These are phyloP conservation scores for Penicillium janthinellum DNA, from an alignment of 2,329 filamentous ascomycete species.

Conservation along the genomic window DNA sequence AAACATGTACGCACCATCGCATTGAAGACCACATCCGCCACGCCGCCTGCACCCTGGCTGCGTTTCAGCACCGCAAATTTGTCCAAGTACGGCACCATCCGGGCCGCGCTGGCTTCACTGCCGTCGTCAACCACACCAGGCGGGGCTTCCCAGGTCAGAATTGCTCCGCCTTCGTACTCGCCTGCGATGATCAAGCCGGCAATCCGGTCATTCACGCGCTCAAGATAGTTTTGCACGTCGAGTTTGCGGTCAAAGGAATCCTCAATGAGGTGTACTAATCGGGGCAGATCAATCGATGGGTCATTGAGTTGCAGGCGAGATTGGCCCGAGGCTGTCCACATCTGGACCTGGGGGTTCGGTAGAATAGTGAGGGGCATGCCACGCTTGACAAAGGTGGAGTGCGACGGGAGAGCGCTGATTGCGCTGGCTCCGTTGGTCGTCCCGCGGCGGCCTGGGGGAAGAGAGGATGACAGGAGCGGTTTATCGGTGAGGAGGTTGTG, in stretches of 20 bases:
- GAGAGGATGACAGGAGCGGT: slow-evolving; percentile 85
- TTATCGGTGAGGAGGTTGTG: slow-evolving; percentile 97
- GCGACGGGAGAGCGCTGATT: slow-evolving; percentile 45
- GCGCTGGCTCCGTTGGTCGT: slow-evolving; percentile 29
- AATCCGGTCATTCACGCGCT: slow-evolving; percentile 75
- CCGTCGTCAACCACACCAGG: slow-evolving; percentile 58
- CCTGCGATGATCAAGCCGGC: slow-evolving; percentile 94
- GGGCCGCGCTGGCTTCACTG: slow-evolving; percentile 54
- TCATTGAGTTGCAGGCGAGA: slow-evolving; percentile 73
- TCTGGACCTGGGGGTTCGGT: slow-evolving; percentile 65
- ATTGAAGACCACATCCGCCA: slow-evolving; percentile 95
- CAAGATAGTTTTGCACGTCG: slow-evolving; percentile 79
- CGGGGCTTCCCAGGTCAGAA: slow-evolving; percentile 90
- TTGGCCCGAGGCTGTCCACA: slow-evolving; percentile 69
- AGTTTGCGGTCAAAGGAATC: slow-evolving; percentile 88
- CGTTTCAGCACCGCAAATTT: slow-evolving; percentile 93
- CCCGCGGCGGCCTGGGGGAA: slow-evolving; percentile 70
- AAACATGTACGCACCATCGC: slow-evolving; percentile 91
- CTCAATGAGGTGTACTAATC: slow-evolving; percentile 84
- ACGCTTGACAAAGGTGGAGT: slow-evolving; percentile 83
- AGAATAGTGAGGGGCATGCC: slow-evolving; percentile 88
- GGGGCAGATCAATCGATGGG: slow-evolving; percentile 76
- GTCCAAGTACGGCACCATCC: slow-evolving; percentile 89
- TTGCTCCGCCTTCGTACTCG: slow-evolving; percentile 92
- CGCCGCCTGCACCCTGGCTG: slow-evolving; percentile 85